Conservation (phyloP, 2,329 filamentous ascomycete genomes). For the Beauveria australis region DNA sequence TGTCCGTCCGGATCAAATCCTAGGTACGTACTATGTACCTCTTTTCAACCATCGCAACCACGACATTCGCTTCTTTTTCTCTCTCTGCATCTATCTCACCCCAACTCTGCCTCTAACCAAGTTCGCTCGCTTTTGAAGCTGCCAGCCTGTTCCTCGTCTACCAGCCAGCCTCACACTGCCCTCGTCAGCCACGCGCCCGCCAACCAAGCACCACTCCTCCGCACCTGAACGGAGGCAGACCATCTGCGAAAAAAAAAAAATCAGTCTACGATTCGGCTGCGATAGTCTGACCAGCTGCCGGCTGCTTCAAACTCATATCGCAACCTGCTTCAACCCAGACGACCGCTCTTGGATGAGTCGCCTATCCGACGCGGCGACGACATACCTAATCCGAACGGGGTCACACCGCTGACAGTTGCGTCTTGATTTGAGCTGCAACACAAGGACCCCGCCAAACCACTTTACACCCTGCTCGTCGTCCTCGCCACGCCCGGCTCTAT, state of each 20-base stretch:
- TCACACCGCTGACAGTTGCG: not conserved
- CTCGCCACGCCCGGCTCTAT: not conserved
- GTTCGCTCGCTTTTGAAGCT: no score
- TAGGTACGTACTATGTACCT: no score
- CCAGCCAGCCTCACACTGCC: no score
- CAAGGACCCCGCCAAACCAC: not conserved
- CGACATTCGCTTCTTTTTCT: no score
- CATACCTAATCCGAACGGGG: not conserved
- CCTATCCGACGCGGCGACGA: not conserved
- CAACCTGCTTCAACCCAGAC: not conserved
- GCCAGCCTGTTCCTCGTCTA: no score
- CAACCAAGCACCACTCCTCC: not conserved
- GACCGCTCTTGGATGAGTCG: not conserved
- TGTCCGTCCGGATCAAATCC: not conserved
- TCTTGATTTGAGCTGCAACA: slow-evolving; percentile 1
- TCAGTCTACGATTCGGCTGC: not conserved
- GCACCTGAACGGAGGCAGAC: not conserved
- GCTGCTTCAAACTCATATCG: not conserved
- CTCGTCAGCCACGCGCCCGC: no score
- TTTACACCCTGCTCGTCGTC: not conserved
- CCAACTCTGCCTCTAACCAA: no score
- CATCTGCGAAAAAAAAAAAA: not conserved
- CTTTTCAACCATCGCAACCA: no score
- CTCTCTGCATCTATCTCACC: no score
- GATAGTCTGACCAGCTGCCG: not conserved